Evolutionary conservation across 2,329 filamentous ascomycete species (phyloP).

Genomic region (Coniochaeta hoffmannii): DNA sequence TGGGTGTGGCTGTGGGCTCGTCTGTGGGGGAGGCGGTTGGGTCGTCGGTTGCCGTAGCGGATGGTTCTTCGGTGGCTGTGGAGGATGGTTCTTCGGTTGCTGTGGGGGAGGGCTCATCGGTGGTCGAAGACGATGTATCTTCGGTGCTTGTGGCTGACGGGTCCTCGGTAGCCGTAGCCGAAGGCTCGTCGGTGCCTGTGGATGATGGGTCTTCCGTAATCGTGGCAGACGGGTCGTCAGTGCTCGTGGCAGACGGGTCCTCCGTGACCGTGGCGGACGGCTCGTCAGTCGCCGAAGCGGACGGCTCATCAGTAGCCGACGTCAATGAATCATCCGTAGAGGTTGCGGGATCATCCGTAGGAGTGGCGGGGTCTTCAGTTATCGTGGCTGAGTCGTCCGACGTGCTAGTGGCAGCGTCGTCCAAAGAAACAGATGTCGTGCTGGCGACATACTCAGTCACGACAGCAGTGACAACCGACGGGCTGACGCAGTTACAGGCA

Average conservation of each 20-base stretch:
- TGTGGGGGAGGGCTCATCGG: background rate
- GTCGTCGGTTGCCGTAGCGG: background rate
- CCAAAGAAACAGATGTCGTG: background rate
- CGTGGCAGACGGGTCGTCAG: background rate
- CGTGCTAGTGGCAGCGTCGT: background rate
- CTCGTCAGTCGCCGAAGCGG: background rate
- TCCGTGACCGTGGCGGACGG: background rate
- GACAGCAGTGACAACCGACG: background rate
- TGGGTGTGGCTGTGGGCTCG: background rate
- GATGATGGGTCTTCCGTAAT: too few relatives aligned
- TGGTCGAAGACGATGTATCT: background rate
- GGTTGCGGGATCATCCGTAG: background rate
- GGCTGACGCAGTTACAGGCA: background rate
- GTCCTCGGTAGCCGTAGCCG: background rate
- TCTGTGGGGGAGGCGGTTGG: background rate
- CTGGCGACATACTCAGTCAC: conserved; percentile 3
- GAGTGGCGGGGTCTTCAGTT: background rate
- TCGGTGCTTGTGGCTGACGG: background rate
- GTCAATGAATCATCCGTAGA: background rate
- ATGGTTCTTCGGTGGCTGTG: background rate
- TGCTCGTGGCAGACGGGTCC: background rate
- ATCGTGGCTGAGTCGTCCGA: background rate
- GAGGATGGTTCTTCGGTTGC: background rate
- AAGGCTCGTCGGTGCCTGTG: background rate
- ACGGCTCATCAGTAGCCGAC: background rate